Percentiles rank a stretch among this genome's conserved stretches.
These are phyloP conservation scores for Coniochaeta sp. DNA, from an alignment of 2,329 filamentous ascomycete species.

Conservation along the genomic window DNA sequence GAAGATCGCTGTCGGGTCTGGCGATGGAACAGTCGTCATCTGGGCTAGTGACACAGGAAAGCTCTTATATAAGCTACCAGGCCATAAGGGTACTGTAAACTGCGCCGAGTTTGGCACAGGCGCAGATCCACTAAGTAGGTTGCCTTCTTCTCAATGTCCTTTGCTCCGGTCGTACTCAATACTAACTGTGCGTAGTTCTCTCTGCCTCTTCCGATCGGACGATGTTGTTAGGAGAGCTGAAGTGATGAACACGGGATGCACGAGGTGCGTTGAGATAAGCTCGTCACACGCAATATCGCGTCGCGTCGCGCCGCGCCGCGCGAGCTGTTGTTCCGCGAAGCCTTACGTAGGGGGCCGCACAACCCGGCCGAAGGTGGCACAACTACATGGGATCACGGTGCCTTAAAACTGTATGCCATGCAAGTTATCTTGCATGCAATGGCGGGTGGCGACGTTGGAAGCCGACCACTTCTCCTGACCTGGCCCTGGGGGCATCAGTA, in stretches of 20 bases:
- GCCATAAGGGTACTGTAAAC: slow-evolving; percentile 92
- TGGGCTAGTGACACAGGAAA: slow-evolving; percentile 89
- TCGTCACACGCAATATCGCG: neutral
- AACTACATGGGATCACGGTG: neutral
- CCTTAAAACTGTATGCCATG: neutral
- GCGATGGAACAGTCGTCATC: slow-evolving; percentile 82
- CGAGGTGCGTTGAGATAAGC: neutral
- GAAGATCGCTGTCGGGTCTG: slow-evolving; percentile 80
- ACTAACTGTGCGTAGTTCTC: slow-evolving; percentile 53
- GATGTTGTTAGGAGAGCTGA: slow-evolving; percentile 74
- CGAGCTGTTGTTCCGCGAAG: neutral
- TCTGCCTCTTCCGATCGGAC: slow-evolving; percentile 86
- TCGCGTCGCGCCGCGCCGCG: neutral
- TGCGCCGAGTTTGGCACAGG: slow-evolving; percentile 84
- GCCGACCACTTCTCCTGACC: neutral
- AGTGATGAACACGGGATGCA: slow-evolving; percentile 34
- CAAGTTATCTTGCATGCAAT: neutral
- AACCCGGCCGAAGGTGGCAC: neutral
- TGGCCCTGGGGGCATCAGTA: neutral
- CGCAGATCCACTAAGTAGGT: slow-evolving; percentile 81
- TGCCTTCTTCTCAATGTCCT: neutral
- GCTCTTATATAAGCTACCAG: slow-evolving; percentile 87
- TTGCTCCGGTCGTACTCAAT: slow-evolving; percentile 21
- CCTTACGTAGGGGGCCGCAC: neutral
- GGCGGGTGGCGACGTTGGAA: neutral